phyloP scores from a whole-genome alignment of 441 rosid species.

The Gossypium davidsonii region DNA sequence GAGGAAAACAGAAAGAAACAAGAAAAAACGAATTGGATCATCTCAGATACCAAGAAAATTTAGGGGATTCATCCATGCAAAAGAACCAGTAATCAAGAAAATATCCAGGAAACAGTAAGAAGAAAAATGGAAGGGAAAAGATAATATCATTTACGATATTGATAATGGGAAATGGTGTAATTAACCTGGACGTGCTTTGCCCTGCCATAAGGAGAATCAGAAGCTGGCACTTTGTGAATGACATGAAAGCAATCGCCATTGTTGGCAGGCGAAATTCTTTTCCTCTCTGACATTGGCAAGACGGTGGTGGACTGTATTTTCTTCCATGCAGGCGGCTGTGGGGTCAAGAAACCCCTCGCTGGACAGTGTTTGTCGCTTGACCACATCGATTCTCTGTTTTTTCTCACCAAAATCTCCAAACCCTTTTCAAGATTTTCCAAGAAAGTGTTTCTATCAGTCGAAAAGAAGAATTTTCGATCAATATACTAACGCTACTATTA shows the following conservation, averaged over 20 bases:
- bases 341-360: constrained; percentile 41
- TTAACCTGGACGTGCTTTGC: constrained; percentile 76
- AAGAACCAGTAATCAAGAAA: not conserved
- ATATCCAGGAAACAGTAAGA: not conserved
- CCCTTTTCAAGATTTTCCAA: constrained; percentile 16
- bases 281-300: constrained; percentile 44
- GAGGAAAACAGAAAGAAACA: not conserved
- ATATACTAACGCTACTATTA: not conserved
- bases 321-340: constrained; percentile 34
- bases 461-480: not conserved
- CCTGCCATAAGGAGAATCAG: constrained; percentile 77
- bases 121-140: not conserved
- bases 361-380: constrained; percentile 16
- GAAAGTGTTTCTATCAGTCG: constrained; percentile 5
- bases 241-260: constrained; percentile 50
- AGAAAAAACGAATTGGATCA: not conserved
- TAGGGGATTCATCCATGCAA: not conserved
- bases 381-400: constrained; percentile 27
- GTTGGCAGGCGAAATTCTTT: constrained; percentile 24
- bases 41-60: not conserved
- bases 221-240: constrained; percentile 64
- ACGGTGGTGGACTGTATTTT: constrained; percentile 13
- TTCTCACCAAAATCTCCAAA: constrained; percentile 13
- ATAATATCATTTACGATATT: not conserved
- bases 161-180: not conserved